Evolutionary conservation across 768 basidiomycete genomes (phyloP).

Genomic region (Mycena vulgaris): DNA sequence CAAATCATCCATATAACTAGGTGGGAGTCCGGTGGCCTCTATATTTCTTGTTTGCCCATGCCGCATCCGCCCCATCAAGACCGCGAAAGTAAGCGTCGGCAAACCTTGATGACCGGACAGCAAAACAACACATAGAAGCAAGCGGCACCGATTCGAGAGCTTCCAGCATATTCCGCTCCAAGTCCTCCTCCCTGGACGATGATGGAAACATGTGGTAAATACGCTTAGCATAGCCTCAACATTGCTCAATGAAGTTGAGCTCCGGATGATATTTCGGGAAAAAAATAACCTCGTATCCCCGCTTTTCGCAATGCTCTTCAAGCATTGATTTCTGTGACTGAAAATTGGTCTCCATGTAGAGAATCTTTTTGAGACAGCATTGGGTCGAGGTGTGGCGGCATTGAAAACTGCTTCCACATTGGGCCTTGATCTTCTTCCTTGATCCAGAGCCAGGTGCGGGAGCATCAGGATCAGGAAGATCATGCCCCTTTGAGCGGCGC

Average conservation of each 20-base stretch:
- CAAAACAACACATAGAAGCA: not conserved
- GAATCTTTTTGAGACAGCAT: conserved; percentile 2
- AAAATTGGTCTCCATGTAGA: conserved; percentile 28
- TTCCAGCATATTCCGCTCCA: not conserved
- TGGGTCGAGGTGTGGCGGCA: not conserved
- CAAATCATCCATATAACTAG: not conserved
- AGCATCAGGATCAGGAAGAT: not conserved
- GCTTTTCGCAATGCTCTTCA: conserved; percentile 14
- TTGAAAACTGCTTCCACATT: not conserved
- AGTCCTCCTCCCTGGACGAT: no score
- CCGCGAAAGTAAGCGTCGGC: not conserved
- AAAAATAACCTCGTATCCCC: conserved; percentile 25
- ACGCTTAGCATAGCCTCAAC: no score
- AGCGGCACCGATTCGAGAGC: not conserved
- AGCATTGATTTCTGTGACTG: not conserved
- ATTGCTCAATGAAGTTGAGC: conserved; percentile 36
- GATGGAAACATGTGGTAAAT: no score
- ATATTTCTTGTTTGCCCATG: not conserved
- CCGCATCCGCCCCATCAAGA: not conserved
- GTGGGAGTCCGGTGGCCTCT: not conserved
- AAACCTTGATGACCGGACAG: not conserved
- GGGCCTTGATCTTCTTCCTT: not conserved
- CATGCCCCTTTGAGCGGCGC: not conserved
- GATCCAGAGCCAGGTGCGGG: not conserved
- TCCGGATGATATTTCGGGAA: conserved; percentile 32